Conservation (phyloP, 148 eudicot genomes). For the Mesembryanthemum crystallinum region DNA sequence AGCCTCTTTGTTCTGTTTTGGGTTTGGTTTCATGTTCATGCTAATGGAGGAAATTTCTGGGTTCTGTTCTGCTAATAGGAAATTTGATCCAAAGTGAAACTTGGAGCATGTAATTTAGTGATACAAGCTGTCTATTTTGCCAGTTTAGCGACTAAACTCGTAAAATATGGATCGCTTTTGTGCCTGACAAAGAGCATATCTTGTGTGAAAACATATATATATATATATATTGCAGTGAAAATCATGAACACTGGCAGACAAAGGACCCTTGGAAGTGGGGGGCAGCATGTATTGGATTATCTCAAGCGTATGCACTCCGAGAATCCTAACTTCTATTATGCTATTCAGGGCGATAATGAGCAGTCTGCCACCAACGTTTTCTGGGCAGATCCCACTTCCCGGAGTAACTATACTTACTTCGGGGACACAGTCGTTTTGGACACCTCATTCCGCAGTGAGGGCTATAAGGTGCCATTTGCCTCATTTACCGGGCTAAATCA, state of each 20-base stretch:
- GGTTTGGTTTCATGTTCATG: background rate
- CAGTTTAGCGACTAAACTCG: background rate
- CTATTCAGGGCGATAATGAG: conserved; percentile 33
- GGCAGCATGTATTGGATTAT: conserved; percentile 38
- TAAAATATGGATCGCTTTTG: background rate
- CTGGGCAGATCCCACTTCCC: conserved; percentile 39
- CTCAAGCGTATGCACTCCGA: conserved; percentile 36
- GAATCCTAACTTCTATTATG: conserved; percentile 38
- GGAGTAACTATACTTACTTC: conserved; percentile 36
- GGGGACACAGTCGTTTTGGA: conserved; percentile 41
- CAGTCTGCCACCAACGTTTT: conserved; percentile 32
- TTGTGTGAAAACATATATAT: background rate
- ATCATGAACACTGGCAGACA: conserved; percentile 33
- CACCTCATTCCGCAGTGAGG: conserved; percentile 31
- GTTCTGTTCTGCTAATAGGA: background rate
- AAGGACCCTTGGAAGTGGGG: conserved; percentile 24
- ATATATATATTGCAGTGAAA: conserved; percentile 27
- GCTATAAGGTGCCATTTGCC: conserved; percentile 36
- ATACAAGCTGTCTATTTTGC: background rate
- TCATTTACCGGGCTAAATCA: conserved; percentile 42
- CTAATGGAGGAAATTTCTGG: background rate
- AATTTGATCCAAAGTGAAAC: background rate
- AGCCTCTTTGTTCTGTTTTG: background rate
- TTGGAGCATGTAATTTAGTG: conserved; percentile 3
- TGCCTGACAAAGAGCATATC: background rate